Evolutionary conservation across 2,329 filamentous ascomycete species (phyloP).

Genomic region (Chaetomium globosum): DNA sequence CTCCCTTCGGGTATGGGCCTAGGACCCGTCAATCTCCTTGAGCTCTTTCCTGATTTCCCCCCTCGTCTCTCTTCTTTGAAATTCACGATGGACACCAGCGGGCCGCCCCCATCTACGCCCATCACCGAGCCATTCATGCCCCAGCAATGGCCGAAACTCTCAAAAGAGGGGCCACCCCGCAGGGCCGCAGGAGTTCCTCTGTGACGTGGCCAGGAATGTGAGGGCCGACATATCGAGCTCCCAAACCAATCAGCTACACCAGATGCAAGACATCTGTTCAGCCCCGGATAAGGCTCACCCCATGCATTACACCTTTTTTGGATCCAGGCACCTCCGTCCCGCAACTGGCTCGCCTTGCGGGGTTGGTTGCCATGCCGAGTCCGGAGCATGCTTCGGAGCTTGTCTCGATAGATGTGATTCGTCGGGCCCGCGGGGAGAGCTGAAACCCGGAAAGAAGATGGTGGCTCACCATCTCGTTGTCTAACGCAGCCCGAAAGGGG

Average conservation of each 20-base stretch:
- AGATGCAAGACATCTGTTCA: conserved; percentile 17
- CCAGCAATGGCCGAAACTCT: conserved; percentile 14
- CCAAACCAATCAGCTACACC: conserved; percentile 28
- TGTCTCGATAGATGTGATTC: conserved; percentile 14
- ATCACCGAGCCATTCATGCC: neutral
- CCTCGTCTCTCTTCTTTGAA: neutral
- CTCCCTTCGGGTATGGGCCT: neutral
- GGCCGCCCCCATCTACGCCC: too few species aligned
- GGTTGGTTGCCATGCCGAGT: conserved; percentile 19
- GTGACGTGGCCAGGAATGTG: conserved; percentile 35
- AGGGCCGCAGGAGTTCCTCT: conserved; percentile 24
- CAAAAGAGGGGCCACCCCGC: conserved; percentile 19
- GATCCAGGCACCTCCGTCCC: conserved; percentile 19
- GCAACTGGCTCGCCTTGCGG: conserved; percentile 30
- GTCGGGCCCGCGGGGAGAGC: neutral
- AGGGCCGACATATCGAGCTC: conserved; percentile 21
- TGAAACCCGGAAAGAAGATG: conserved; percentile 14
- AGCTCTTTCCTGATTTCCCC: neutral
- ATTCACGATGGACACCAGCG: neutral
- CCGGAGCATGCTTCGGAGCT: conserved; percentile 1
- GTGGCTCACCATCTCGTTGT: conserved; percentile 4
- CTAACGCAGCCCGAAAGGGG: neutral
- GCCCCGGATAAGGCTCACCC: conserved; percentile 16
- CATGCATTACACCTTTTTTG: conserved; percentile 9
- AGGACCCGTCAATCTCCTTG: neutral